A percentile compares a stretch with the other conserved stretches of the same genome.
Conservation (phyloP, 495 filamentous ascomycete species). For the Aspergillus indologenus region DNA sequence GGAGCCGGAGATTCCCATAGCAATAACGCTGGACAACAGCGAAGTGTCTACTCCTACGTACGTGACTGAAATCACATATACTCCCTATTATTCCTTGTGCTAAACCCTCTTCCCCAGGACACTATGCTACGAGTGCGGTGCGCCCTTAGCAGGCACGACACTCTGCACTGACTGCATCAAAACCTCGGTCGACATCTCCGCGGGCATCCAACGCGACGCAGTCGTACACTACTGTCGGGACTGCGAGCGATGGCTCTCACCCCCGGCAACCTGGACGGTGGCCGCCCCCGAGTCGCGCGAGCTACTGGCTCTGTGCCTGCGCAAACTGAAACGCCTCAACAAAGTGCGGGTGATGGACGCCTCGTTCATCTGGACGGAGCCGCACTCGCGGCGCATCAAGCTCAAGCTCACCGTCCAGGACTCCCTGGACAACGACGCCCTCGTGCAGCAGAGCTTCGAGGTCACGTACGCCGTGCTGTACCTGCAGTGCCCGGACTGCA, state of each 20-base stretch:
- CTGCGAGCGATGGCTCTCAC: conserved; percentile 91
- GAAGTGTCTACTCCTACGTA: conserved; percentile 10
- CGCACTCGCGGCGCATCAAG: conserved; percentile 83
- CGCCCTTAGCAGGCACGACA: conserved; percentile 85
- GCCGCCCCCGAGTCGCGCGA: conserved; percentile 83
- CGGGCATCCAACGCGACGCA: conserved; percentile 76
- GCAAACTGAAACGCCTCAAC: conserved; percentile 73
- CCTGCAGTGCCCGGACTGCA: conserved; percentile 68
- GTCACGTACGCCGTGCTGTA: conserved; percentile 85
- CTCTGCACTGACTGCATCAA: conserved; percentile 93
- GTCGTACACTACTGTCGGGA: conserved; percentile 82
- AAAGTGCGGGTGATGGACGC: conserved; percentile 92
- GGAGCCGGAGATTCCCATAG: conserved; percentile 14
- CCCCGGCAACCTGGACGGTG: conserved; percentile 77
- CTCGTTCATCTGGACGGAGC: conserved; percentile 96
- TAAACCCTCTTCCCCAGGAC: conserved; percentile 50
- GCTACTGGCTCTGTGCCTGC: conserved; percentile 82
- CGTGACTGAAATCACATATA: background rate
- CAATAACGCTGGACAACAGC: conserved; percentile 7
- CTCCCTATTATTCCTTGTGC: background rate
- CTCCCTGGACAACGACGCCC: conserved; percentile 66
- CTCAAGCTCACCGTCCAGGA: conserved; percentile 90
- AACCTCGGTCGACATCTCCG: conserved; percentile 84
- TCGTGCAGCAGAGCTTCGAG: conserved; percentile 92
- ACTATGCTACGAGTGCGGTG: conserved; percentile 92